A percentile compares a stretch with the other conserved stretches of the same genome.
Conservation (phyloP, 495 filamentous ascomycete species). For the Schizothecium vesticola region DNA sequence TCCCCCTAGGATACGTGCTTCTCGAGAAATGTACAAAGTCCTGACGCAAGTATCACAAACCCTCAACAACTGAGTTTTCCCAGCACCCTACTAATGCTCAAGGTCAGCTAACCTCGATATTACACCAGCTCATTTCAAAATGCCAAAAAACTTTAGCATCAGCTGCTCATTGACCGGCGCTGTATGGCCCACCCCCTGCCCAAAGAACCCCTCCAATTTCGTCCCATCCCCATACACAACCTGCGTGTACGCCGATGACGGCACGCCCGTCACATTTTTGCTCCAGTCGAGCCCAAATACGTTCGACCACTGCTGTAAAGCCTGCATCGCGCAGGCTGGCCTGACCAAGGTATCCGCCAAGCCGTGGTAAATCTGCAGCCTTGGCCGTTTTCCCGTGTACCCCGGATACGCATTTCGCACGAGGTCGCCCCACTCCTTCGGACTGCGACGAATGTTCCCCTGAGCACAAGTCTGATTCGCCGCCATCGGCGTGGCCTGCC, state of each 20-base stretch:
- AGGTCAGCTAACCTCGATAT: too few species aligned
- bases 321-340: conserved; percentile 1
- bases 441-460: not conserved
- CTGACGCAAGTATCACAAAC: too few species aligned
- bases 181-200: conserved; percentile 1
- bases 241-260: conserved; percentile 3
- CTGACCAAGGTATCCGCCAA: not conserved
- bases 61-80: too few species aligned
- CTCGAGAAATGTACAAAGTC: too few species aligned
- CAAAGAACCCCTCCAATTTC: not conserved
- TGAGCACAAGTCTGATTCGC: conserved; percentile 1
- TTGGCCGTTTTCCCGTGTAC: not conserved
- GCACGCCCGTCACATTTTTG: not conserved
- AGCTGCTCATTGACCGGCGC: conserved; percentile 4
- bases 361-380: conserved; percentile 5
- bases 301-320: conserved; percentile 2
- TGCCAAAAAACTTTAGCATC: conserved; percentile 4
- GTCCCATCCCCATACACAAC: conserved; percentile 3
- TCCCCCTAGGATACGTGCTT: too few species aligned
- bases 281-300: not conserved
- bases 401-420: conserved; percentile 4
- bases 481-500: conserved; percentile 2
- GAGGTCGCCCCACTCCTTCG: conserved; percentile 2
- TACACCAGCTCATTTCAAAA: too few species aligned
- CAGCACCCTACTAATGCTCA: too few species aligned